phyloP scores from a whole-genome alignment of 108 stramenopile species.

The Skeletonema costatum region DNA sequence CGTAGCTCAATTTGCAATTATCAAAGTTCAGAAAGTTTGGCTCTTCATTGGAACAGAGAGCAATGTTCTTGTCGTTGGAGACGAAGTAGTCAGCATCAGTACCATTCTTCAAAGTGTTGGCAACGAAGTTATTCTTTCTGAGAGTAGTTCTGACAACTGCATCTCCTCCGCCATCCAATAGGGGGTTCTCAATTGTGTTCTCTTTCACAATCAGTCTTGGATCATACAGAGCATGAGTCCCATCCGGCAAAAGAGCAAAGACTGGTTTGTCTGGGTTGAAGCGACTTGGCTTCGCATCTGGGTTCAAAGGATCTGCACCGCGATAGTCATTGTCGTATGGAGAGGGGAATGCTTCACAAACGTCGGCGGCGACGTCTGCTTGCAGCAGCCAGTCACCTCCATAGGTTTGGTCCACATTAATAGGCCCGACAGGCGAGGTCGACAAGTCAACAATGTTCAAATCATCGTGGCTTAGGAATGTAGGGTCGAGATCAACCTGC shows the following conservation, averaged over 20 bases:
- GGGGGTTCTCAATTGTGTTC: slow-evolving; percentile 45
- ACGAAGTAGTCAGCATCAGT: slow-evolving; percentile 19
- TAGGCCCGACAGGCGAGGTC: slow-evolving; percentile 5
- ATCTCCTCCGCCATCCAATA: slow-evolving; percentile 45
- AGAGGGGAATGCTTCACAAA: slow-evolving; percentile 33
- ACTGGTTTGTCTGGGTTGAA: slow-evolving; percentile 41
- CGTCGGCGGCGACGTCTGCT: slow-evolving; percentile 23
- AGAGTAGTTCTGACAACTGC: slow-evolving; percentile 30
- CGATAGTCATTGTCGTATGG: slow-evolving; percentile 52
- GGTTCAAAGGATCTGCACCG: slow-evolving; percentile 36
- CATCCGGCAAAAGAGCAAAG: slow-evolving; percentile 39
- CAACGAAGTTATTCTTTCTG: slow-evolving; percentile 14
- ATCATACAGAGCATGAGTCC: slow-evolving; percentile 35
- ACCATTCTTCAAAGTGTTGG: neutral
- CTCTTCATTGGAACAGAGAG: slow-evolving; percentile 39
- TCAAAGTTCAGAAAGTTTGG: slow-evolving; percentile 44
- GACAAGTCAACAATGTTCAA: slow-evolving; percentile 41
- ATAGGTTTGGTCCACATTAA: slow-evolving; percentile 34
- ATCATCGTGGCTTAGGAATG: slow-evolving; percentile 23
- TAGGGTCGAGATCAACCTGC: slow-evolving; percentile 34
- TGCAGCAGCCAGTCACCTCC: slow-evolving; percentile 40
- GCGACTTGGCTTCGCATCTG: slow-evolving; percentile 28
- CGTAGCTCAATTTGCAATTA: slow-evolving; percentile 32
- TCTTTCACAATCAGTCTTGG: slow-evolving; percentile 42
- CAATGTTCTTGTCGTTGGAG: slow-evolving; percentile 41